These are phyloP conservation scores for Asterochloris erici DNA, from an alignment of 139 green algal genomes.

Conservation along the genomic window DNA sequence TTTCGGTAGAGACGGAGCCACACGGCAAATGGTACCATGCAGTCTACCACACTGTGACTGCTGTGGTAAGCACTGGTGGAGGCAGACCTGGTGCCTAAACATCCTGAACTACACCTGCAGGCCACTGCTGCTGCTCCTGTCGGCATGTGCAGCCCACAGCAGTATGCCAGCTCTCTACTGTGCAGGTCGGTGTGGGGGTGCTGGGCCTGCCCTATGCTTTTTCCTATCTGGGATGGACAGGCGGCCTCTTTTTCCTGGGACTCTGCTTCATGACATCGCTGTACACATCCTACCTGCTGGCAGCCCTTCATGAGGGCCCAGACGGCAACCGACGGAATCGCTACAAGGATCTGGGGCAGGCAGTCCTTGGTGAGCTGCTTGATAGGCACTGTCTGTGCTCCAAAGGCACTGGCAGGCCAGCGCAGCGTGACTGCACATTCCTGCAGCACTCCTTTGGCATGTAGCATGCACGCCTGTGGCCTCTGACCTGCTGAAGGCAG, in stretches of 20 bases:
- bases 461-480: no score
- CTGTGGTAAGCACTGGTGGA: conserved; percentile 30
- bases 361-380: conserved; percentile 29
- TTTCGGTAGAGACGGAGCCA: neutral
- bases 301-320: conserved; percentile 41
- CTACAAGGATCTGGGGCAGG: conserved; percentile 40
- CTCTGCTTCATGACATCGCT: conserved; percentile 29
- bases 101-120: no score
- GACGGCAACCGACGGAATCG: conserved; percentile 41
- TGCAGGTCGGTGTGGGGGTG: conserved; percentile 34
- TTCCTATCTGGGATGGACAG: conserved; percentile 43
- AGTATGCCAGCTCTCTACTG: no score
- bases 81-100: no score
- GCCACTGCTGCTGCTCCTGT: no score
- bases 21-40: conserved; percentile 47
- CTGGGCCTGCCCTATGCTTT: conserved; percentile 58
- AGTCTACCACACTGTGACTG: conserved; percentile 50
- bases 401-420: neutral
- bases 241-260: conserved; percentile 31
- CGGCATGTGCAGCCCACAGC: no score
- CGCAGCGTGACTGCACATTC: neutral
- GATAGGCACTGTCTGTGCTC: neutral
- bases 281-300: conserved; percentile 52
- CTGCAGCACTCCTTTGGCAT: neutral
- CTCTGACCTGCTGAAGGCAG: no score